These are phyloP conservation scores for Monosporascus sp. DNA, from an alignment of 2,329 filamentous ascomycete species.

Conservation along the genomic window DNA sequence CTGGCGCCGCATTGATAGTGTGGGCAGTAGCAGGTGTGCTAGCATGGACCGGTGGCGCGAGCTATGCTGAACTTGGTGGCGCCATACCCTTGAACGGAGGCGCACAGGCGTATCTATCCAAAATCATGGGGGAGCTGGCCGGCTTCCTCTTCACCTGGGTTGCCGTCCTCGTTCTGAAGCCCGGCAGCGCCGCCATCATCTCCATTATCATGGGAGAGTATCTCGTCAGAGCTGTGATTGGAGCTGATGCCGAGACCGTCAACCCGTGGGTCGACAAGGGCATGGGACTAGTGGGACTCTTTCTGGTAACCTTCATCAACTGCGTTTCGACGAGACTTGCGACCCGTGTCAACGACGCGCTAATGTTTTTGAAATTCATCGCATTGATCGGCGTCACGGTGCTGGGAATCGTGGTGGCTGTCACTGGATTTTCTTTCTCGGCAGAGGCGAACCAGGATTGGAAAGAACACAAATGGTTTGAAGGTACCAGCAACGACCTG, in stretches of 20 bases:
- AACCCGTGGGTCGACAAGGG: conserved; percentile 87
- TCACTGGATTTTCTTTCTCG: conserved; percentile 74
- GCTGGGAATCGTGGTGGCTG: conserved; percentile 81
- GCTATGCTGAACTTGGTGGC: conserved; percentile 91
- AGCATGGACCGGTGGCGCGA: conserved; percentile 92
- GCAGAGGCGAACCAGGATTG: conserved; percentile 75
- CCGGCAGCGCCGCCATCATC: conserved; percentile 88
- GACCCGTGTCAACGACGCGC: conserved; percentile 79
- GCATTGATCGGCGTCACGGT: conserved; percentile 82
- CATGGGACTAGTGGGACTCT: conserved; percentile 72
- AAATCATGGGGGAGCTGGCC: conserved; percentile 89
- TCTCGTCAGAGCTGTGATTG: conserved; percentile 79
- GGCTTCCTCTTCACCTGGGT: conserved; percentile 98
- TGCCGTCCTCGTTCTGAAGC: conserved; percentile 88
- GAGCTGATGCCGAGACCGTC: conserved; percentile 75
- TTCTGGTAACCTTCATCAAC: conserved; percentile 77
- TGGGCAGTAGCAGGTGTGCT: conserved; percentile 89
- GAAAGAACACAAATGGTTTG: conserved; percentile 86
- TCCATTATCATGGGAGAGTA: conserved; percentile 98
- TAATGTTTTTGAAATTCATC: conserved; percentile 97
- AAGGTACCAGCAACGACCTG: conserved; percentile 71
- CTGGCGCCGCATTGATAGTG: conserved; percentile 82
- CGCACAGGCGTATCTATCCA: conserved; percentile 86
- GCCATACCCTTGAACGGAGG: conserved; percentile 95
- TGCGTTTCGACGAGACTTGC: conserved; percentile 86